These are phyloP conservation scores for Sporothrix globosa DNA, from an alignment of 2,329 filamentous ascomycete species.

Conservation along the genomic window DNA sequence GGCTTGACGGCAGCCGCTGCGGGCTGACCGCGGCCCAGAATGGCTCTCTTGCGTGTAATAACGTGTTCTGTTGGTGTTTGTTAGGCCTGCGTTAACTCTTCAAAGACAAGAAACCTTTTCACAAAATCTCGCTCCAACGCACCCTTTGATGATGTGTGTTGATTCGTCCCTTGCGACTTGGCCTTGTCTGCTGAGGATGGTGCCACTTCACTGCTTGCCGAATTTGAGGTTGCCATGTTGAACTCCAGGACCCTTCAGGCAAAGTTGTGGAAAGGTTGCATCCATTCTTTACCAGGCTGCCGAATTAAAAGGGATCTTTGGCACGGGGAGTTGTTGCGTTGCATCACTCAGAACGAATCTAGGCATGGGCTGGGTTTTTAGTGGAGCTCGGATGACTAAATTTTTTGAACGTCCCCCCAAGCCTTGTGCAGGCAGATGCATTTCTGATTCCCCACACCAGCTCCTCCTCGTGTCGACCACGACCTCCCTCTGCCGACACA, in stretches of 20 bases:
- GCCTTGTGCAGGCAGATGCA: constrained; percentile 18
- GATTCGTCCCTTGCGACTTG: neutral
- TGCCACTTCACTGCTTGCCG: neutral
- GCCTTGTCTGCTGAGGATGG: neutral
- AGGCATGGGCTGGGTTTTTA: neutral
- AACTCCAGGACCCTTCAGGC: neutral
- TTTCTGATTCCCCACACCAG: neutral
- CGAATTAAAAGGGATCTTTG: neutral
- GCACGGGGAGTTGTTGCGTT: neutral
- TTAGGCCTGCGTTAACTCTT: neutral
- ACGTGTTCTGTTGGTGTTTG: neutral
- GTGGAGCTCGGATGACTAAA: constrained; percentile 19
- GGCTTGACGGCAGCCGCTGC: constrained; percentile 6
- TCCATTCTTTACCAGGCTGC: constrained; percentile 8
- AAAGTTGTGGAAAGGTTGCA: neutral
- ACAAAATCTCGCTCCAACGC: neutral
- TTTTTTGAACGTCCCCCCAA: too few species aligned
- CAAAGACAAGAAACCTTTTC: neutral
- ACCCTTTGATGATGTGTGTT: neutral
- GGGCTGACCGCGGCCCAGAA: constrained; percentile 29
- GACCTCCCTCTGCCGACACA: neutral
- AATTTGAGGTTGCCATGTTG: neutral
- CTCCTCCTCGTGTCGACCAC: neutral
- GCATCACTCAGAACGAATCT: neutral
- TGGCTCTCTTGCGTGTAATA: constrained; percentile 22